phyloP scores from a whole-genome alignment of 164 flowering plant genomes.

The Stephania japonica region DNA sequence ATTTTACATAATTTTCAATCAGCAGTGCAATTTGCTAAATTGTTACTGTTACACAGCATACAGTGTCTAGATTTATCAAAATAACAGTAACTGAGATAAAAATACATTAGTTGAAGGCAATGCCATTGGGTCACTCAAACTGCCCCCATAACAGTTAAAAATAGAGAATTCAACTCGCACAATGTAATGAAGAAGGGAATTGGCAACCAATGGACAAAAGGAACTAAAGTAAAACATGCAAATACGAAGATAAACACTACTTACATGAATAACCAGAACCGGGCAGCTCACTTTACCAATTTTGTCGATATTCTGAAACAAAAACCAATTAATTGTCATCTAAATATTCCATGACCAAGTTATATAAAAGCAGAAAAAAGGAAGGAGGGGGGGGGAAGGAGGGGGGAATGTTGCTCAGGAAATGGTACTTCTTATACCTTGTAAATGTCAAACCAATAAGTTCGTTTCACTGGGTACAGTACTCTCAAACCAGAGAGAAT shows the following conservation, averaged over 20 bases:
- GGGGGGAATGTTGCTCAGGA: too few species aligned
- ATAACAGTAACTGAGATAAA: neutral
- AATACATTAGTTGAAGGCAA: neutral
- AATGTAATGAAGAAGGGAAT: neutral
- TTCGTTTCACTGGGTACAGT: slow-evolving; percentile 68
- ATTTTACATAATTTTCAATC: neutral
- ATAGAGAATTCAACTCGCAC: neutral
- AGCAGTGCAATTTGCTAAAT: neutral
- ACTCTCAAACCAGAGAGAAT: slow-evolving; percentile 94
- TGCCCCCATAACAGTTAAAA: neutral
- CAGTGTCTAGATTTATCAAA: neutral
- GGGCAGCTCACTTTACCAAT: slow-evolving; percentile 72
- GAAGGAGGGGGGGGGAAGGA: neutral
- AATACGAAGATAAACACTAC: slow-evolving; percentile 20
- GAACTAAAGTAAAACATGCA: neutral
- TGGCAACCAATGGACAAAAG: neutral
- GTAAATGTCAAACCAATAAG: slow-evolving; percentile 95
- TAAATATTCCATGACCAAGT: neutral
- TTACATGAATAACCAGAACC: slow-evolving; percentile 85
- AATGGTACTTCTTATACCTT: slow-evolving; percentile 45
- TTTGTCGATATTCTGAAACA: slow-evolving; percentile 81
- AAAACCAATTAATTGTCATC: slow-evolving; percentile 5
- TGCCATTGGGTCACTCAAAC: neutral
- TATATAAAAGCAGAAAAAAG: neutral
- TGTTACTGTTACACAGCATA: neutral